Evolutionary conservation across 352 stramenopile species (phyloP), one percentile per base, ranked within the genome.

Genomic region (Globisporangium cederbergense): DNA sequence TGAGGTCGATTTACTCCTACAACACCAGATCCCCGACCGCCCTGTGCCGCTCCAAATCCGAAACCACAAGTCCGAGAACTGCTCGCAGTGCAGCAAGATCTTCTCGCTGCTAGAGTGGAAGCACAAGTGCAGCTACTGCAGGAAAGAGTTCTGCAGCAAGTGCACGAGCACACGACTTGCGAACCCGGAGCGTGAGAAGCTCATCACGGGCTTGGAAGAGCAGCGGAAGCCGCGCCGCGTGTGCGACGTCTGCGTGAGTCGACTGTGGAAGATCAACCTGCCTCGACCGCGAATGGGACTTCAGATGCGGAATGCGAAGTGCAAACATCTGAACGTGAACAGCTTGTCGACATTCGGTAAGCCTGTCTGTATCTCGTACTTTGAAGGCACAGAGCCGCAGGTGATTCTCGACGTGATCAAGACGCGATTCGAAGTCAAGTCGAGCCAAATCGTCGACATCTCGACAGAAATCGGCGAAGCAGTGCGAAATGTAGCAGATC

Each of bases 61-160:
- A 38, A 74, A 79, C 18, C 75, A 79, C 36, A 88, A 83, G 55
- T 87, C 79, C 0, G 86, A 92, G 61, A 78, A 76, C 38, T 94
- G 86, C 59, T 83, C 81, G 16, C 75, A 82, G 7, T 94, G 86
- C 64, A 71, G 67, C 10, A 94, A 92, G 46, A 67, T 89, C 59
- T 94, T 94, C 51, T 86, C 78, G 20, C 69, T 94, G 25, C 70
- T 94, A 20, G 86, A 94, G 61, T 94, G 86, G 86, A 91, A 91
- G 53, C 83, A 94, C 71, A 86, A 88, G 52, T 94, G 86, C 73
- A 89, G 76, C 42, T 89, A 91, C 52, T 94, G 86, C 59, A 75
- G 74, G 22, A 90, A 90, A 49, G 79, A 84, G 16, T 91, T 88
- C 46, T 94, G 86, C 67, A 88, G 79, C 66, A 94, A 94, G 71